phyloP scores from a whole-genome alignment of 2,329 filamentous ascomycete species.

The Leptographium wingfieldii region DNA sequence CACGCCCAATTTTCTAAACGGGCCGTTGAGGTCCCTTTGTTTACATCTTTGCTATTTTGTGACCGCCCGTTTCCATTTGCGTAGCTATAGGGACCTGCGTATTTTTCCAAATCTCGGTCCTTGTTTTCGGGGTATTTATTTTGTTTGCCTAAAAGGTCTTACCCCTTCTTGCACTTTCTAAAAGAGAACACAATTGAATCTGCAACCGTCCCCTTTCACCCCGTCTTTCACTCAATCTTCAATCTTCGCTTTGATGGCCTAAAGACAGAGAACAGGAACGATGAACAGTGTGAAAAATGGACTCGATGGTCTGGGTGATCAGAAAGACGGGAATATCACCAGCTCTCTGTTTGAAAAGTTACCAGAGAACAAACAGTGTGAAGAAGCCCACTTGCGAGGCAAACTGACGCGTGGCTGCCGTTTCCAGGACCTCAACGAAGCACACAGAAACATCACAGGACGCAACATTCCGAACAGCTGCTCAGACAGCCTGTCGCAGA shows the following conservation, averaged over 20 bases:
- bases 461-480: conserved; percentile 8
- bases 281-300: neutral
- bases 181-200: no score
- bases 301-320: neutral
- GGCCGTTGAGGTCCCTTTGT: neutral
- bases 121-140: neutral
- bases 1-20: neutral
- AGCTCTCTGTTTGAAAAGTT: neutral
- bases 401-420: conserved; percentile 20
- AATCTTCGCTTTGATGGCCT: neutral
- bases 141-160: neutral
- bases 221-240: no score
- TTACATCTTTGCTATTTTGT: neutral
- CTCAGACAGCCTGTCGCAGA: neutral
- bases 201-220: no score
- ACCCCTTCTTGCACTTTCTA: no score
- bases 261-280: neutral
- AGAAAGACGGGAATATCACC: neutral
- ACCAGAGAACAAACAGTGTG: neutral
- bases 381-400: neutral
- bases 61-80: neutral
- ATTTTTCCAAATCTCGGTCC: neutral
- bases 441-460: conserved; percentile 25
- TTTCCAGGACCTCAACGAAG: conserved; percentile 25
- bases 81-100: neutral